Evolutionary conservation across 768 basidiomycete species (phyloP).

Genomic region (Boletus bicolor): DNA sequence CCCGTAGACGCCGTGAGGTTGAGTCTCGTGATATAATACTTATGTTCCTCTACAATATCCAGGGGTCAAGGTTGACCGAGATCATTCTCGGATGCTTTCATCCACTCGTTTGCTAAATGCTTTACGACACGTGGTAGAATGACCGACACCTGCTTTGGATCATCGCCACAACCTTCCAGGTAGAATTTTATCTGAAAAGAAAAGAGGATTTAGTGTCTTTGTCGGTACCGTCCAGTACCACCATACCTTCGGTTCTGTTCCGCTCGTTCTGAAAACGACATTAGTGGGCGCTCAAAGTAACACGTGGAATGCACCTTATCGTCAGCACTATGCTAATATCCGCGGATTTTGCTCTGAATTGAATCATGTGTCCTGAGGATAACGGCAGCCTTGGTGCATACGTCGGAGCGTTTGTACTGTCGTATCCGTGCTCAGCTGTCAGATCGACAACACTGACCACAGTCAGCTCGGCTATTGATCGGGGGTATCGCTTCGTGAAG

Average conservation of each 20-base stretch:
- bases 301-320: slow-evolving; percentile 46
- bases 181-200: slow-evolving; percentile 76
- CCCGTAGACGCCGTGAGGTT: neutral
- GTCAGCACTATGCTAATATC: slow-evolving; percentile 62
- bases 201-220: neutral
- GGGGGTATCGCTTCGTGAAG: slow-evolving; percentile 49
- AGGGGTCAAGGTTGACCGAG: slow-evolving; percentile 33
- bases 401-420: slow-evolving; percentile 67
- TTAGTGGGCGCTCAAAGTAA: neutral
- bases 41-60: neutral
- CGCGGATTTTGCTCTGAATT: slow-evolving; percentile 54
- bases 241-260: slow-evolving; percentile 83
- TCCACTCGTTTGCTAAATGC: slow-evolving; percentile 65
- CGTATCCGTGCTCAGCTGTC: slow-evolving; percentile 61
- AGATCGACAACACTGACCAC: slow-evolving; percentile 70
- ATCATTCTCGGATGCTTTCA: slow-evolving; percentile 56
- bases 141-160: slow-evolving; percentile 43
- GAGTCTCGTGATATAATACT: neutral
- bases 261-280: slow-evolving; percentile 60
- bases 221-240: neutral
- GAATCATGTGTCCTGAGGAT: slow-evolving; percentile 84
- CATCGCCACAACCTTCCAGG: slow-evolving; percentile 69
- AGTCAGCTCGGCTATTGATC: slow-evolving; percentile 53
- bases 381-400: slow-evolving; percentile 61
- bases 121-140: slow-evolving; percentile 55